Evolutionary conservation across 495 filamentous ascomycete genomes (phyloP).

Genomic region (Lasiosphaeria hispida): DNA sequence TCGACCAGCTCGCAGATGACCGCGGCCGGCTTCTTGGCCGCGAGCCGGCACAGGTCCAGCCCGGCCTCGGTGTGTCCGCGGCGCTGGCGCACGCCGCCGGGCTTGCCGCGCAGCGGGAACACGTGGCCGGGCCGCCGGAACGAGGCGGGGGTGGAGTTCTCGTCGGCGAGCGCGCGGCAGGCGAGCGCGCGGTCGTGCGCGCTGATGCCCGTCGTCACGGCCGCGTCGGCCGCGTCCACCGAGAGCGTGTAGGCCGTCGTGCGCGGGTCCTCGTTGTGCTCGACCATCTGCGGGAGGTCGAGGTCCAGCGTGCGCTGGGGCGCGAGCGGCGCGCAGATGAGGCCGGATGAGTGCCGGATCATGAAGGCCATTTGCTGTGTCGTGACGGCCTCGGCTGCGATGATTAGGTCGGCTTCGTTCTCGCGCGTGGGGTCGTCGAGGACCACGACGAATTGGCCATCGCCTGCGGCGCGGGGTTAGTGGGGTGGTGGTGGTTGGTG

Average conservation of each 20-base stretch:
- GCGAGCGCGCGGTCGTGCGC: constrained; percentile 84
- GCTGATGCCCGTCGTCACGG: constrained; percentile 84
- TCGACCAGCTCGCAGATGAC: constrained; percentile 88
- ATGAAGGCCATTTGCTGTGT: constrained; percentile 92
- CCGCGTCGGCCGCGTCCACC: constrained; percentile 69
- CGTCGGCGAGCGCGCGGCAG: constrained; percentile 73
- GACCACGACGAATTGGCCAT: constrained; percentile 92
- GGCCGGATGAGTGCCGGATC: constrained; percentile 83
- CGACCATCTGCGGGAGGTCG: constrained; percentile 85
- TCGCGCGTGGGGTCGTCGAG: constrained; percentile 88
- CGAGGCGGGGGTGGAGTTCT: constrained; percentile 49
- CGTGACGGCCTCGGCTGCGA: constrained; percentile 83
- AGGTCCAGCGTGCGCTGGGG: constrained; percentile 63
- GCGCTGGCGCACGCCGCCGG: constrained; percentile 76
- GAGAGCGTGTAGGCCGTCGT: constrained; percentile 89
- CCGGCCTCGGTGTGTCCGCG: constrained; percentile 91
- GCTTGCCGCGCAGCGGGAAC: constrained; percentile 75
- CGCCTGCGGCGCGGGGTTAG: constrained; percentile 47
- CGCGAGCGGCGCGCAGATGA: constrained; percentile 83
- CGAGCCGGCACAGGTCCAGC: constrained; percentile 78
- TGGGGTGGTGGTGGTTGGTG: not conserved
- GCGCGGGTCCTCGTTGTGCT: constrained; percentile 76
- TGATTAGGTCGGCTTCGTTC: constrained; percentile 97
- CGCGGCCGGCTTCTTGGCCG: constrained; percentile 69
- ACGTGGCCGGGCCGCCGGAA: constrained; percentile 90